Conservation (phyloP, 1,139 yeast species). For the Hyphopichia burtonii region DNA sequence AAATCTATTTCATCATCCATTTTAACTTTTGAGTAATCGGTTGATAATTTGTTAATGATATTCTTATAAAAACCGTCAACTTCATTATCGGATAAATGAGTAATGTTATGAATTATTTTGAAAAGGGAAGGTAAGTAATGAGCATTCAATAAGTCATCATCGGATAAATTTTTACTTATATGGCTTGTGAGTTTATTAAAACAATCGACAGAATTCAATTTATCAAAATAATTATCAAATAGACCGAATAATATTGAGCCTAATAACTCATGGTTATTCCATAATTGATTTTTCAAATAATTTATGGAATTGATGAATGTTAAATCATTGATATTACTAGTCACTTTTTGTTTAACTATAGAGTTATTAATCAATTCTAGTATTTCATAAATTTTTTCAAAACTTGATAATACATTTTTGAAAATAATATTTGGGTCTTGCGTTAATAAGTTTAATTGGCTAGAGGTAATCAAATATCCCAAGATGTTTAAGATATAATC, state of each 20-base stretch:
- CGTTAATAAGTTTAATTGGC: constrained; percentile 25
- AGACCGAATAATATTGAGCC: constrained; percentile 63
- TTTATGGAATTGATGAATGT: constrained; percentile 54
- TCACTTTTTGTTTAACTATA: constrained; percentile 62
- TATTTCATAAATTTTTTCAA: constrained; percentile 55
- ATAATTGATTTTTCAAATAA: constrained; percentile 61
- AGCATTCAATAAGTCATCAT: constrained; percentile 60
- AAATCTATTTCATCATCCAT: constrained; percentile 40
- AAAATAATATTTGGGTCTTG: constrained; percentile 22
- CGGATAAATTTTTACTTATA: constrained; percentile 38
- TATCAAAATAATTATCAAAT: constrained; percentile 31
- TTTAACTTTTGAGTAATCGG: constrained; percentile 22
- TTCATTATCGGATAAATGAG: constrained; percentile 16
- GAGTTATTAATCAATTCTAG: constrained; percentile 56
- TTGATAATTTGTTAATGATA: constrained; percentile 15
- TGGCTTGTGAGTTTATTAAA: constrained; percentile 36
- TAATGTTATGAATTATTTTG: constrained; percentile 34
- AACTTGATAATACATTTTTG: constrained; percentile 49
- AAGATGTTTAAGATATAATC: constrained; percentile 71
- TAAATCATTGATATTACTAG: constrained; percentile 39
- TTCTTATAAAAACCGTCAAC: constrained; percentile 29
- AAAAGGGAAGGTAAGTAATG: constrained; percentile 69
- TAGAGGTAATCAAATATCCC: constrained; percentile 49
- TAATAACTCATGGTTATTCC: constrained; percentile 67
- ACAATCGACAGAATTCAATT: constrained; percentile 28